These are phyloP conservation scores for Dictyophora rubrovolvata DNA, from an alignment of 768 basidiomycete species.

Conservation along the genomic window DNA sequence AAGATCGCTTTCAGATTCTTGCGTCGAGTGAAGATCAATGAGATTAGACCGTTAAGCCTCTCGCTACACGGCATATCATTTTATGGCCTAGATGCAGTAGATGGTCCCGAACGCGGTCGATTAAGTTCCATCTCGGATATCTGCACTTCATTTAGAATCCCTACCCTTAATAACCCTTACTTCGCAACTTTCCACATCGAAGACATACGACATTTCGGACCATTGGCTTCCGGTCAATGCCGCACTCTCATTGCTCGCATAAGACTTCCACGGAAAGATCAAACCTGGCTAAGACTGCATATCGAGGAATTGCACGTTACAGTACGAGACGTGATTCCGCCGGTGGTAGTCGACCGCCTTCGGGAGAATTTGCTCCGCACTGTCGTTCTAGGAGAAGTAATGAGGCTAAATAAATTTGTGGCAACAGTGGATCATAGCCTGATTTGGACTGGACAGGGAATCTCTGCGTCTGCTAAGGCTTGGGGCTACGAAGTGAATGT, in stretches of 20 bases:
- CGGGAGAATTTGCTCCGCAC: slow-evolving; percentile 3
- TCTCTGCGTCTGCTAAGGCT: not conserved
- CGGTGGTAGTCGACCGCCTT: not conserved
- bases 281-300: not conserved
- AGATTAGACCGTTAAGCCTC: not conserved
- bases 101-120: too few relatives aligned
- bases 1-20: not conserved
- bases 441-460: not conserved
- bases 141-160: not conserved
- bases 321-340: not conserved
- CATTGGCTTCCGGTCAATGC: not conserved
- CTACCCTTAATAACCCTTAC: not conserved
- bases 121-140: not conserved
- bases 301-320: not conserved
- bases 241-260: not conserved
- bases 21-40: not conserved
- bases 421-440: not conserved
- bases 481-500: not conserved
- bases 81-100: not conserved
- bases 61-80: not conserved
- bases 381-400: not conserved
- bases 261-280: not conserved
- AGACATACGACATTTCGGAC: not conserved
- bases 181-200: not conserved
- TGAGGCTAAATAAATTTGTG: not conserved